Conservation (phyloP, 2,329 filamentous ascomycete species). For the Microdochium paspali region DNA sequence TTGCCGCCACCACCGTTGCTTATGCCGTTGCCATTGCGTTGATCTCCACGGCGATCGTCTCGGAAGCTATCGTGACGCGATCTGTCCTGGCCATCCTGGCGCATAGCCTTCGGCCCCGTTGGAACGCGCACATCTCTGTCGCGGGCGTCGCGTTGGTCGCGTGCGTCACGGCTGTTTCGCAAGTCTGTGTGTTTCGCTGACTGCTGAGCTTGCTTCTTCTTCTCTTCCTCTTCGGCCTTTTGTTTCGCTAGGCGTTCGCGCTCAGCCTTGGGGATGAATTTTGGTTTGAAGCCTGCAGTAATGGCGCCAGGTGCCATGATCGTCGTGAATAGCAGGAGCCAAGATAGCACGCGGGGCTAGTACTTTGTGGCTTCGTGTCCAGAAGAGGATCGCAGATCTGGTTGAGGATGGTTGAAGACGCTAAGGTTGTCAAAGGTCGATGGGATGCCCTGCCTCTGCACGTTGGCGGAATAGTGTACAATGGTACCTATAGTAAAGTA, state of each 20-base stretch:
- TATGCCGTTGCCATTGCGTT: conserved; percentile 24
- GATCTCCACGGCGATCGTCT: conserved; percentile 30
- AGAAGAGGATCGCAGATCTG: too few relatives aligned
- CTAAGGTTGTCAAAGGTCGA: too few relatives aligned
- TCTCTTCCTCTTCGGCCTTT: conserved; percentile 61
- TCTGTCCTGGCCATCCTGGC: conserved; percentile 37
- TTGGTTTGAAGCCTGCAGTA: conserved; percentile 50
- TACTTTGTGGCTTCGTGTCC: too few relatives aligned
- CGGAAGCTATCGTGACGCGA: conserved; percentile 22
- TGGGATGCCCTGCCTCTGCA: too few relatives aligned
- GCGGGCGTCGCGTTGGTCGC: conserved; percentile 7
- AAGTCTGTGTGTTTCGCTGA: conserved; percentile 6
- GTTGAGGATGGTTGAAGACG: too few relatives aligned
- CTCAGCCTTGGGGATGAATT: conserved; percentile 68
- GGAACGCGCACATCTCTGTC: conserved; percentile 35
- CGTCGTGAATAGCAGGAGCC: too few relatives aligned
- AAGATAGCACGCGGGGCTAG: too few relatives aligned
- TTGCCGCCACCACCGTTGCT: conserved; percentile 22
- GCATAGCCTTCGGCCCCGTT: conserved; percentile 64
- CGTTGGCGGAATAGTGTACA: too few relatives aligned
- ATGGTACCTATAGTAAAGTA: too few relatives aligned
- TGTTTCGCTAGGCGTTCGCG: conserved; percentile 62
- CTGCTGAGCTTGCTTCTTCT: conserved; percentile 14
- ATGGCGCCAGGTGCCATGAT: not conserved
- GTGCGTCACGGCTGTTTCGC: conserved; percentile 24